These are phyloP conservation scores for Rosa persica DNA, from an alignment of 306 rosid genomes.

Conservation along the genomic window DNA sequence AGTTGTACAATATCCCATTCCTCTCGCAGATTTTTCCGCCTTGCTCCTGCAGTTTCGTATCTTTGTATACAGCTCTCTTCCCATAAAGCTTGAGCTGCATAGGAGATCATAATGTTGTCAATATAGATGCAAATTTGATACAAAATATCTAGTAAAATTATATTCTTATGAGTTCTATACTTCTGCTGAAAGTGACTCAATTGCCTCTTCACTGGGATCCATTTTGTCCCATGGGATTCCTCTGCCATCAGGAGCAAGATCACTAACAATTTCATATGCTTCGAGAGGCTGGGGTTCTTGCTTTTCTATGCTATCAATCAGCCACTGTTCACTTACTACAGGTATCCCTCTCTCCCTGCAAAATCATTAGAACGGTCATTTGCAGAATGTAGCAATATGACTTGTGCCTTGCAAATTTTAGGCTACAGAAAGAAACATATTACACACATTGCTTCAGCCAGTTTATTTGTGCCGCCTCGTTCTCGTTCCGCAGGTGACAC, in stretches of 20 bases:
- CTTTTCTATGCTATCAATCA: slow-evolving; percentile 66
- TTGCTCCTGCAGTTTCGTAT: slow-evolving; percentile 62
- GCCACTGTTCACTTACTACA: slow-evolving; percentile 72
- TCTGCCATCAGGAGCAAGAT: slow-evolving; percentile 67
- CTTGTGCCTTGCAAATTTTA: not conserved
- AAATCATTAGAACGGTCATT: not conserved
- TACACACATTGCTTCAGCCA: slow-evolving; percentile 67
- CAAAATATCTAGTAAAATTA: not conserved
- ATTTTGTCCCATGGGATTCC: slow-evolving; percentile 85
- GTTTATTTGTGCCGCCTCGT: slow-evolving; percentile 67
- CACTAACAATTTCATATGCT: slow-evolving; percentile 67
- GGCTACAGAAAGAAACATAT: not conserved
- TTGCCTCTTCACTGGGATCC: slow-evolving; percentile 74
- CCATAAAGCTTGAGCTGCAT: slow-evolving; percentile 84
- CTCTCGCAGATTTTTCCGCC: slow-evolving; percentile 65
- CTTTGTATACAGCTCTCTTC: slow-evolving; percentile 74
- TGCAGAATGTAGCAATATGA: not conserved
- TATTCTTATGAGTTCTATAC: slow-evolving; percentile 33
- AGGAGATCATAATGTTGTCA: slow-evolving; percentile 2
- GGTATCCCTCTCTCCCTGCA: slow-evolving; percentile 67
- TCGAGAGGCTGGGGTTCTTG: slow-evolving; percentile 81
- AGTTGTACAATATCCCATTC: slow-evolving; percentile 70
- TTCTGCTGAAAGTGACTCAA: slow-evolving; percentile 67
- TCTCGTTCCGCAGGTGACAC: slow-evolving; percentile 65
- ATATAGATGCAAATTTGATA: not conserved